Percentiles rank a stretch among this genome's conserved stretches.
Conservation (phyloP, 805 yeast genomes). For the Wickerhamiella sorbophila region DNA sequence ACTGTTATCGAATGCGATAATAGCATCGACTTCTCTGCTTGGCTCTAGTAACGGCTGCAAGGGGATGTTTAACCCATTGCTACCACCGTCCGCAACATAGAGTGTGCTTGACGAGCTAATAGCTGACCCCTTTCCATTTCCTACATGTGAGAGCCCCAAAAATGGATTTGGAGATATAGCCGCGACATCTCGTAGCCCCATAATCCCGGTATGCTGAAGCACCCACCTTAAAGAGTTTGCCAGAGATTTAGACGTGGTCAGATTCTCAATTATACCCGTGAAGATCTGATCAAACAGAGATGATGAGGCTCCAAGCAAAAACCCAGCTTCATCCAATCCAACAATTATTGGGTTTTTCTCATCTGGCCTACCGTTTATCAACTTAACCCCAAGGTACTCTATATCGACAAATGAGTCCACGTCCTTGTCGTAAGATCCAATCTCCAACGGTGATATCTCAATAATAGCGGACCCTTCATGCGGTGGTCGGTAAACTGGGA, state of each 20-base stretch:
- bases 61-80: slow-evolving; percentile 52
- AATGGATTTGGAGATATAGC: slow-evolving; percentile 59
- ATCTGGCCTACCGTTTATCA: slow-evolving; percentile 41
- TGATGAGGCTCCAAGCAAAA: slow-evolving; percentile 51
- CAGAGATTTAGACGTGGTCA: not conserved
- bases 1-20: slow-evolving; percentile 56
- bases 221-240: slow-evolving; percentile 2
- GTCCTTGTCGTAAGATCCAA: slow-evolving; percentile 73
- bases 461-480: slow-evolving; percentile 41
- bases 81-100: slow-evolving; percentile 58
- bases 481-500: not conserved
- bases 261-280: slow-evolving; percentile 28
- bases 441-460: slow-evolving; percentile 36
- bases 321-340: slow-evolving; percentile 69
- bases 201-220: slow-evolving; percentile 1
- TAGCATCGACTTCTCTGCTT: slow-evolving; percentile 44
- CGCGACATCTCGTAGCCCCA: slow-evolving; percentile 37
- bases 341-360: slow-evolving; percentile 34
- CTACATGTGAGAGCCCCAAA: slow-evolving; percentile 26
- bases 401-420: slow-evolving; percentile 47
- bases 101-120: slow-evolving; percentile 1
- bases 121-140: slow-evolving; percentile 15
- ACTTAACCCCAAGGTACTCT: slow-evolving; percentile 50
- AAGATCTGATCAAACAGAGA: slow-evolving; percentile 26
- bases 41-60: slow-evolving; percentile 46